These are phyloP conservation scores for Leptographium wingfieldii DNA, from an alignment of 2,329 filamentous ascomycete species.

Conservation along the genomic window DNA sequence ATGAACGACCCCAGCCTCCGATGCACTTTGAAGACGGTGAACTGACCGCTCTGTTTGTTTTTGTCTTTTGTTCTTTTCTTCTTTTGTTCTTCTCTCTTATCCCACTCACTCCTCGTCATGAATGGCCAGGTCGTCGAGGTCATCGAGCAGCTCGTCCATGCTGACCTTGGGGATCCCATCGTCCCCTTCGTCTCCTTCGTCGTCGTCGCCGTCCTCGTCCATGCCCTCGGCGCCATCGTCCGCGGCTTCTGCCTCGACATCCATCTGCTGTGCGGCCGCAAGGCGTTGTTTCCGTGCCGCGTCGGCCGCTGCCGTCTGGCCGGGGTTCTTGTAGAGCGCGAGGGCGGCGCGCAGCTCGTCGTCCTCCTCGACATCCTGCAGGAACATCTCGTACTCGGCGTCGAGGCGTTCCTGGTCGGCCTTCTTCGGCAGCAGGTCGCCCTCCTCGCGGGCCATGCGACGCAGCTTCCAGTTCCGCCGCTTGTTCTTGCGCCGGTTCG, in stretches of 20 bases:
- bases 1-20: background rate
- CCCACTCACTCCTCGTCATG: slow-evolving; percentile 28
- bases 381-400: slow-evolving; percentile 91
- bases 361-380: slow-evolving; percentile 94
- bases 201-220: slow-evolving; percentile 35
- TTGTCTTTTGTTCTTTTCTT: background rate
- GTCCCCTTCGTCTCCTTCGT: slow-evolving; percentile 31
- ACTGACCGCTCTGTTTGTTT: background rate
- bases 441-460: slow-evolving; percentile 84
- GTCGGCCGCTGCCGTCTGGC: slow-evolving; percentile 28
- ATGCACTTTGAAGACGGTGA: background rate
- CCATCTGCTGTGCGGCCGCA: slow-evolving; percentile 17
- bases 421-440: slow-evolving; percentile 75
- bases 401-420: slow-evolving; percentile 81
- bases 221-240: slow-evolving; percentile 12
- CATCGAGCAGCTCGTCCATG: slow-evolving; percentile 76
- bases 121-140: slow-evolving; percentile 81
- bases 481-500: slow-evolving; percentile 64
- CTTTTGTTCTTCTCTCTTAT: background rate
- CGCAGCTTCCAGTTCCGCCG: slow-evolving; percentile 86
- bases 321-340: slow-evolving; percentile 67
- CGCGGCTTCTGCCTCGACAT: slow-evolving; percentile 42
- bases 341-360: slow-evolving; percentile 73
- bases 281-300: slow-evolving; percentile 19
- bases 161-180: slow-evolving; percentile 57